Base-by-base conservation (phyloP, 2,329 filamentous ascomycete genomes). In the Colletotrichum melonis region DNA sequence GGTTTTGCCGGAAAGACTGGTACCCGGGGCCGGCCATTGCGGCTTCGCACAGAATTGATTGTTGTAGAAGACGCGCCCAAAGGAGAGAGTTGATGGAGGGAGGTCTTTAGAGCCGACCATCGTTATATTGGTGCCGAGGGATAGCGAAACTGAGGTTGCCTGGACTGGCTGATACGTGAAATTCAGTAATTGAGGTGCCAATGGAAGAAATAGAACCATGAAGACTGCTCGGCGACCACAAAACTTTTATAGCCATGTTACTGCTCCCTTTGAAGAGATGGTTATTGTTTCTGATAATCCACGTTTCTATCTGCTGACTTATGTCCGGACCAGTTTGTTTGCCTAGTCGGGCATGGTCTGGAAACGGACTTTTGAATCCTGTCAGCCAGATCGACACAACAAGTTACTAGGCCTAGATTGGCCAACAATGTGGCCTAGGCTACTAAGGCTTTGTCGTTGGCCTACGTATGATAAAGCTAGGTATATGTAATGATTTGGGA, bases 1-100 rank as follows among this genome's bases (percentile, higher is more conserved):
- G 1, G 82, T 83, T 69, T 85, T 78, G 1, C 80, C 79, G 0
- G 78, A 77, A n/a, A 86, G 75, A 52, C 78, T 72, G 6, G 73
- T 75, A 8, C 64, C 60, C 4, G 68, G 68, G 3, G 75, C 75
- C 1, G 76, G 74, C 28, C 75, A 75, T 11, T 76, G 55, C 1
- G 78, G 68, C 24, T 76, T 79, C 42, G 77, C 72, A 59, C 46
- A 63, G 42, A 78, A 77, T 30, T 82, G 81, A 11, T 80, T 81
- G 4, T 71, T 54, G 24, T 78, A 49, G 70, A 82, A 82, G 35
- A 75, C 19, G 5, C 52, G 24, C 8, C 16, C 32, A 7, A 35
- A 30, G 42, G 59, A 28, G 14, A 24, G 22, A 6, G 22, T 28
- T 22, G 55, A 57, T 5, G 55, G 55, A 12, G 55, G 22, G 16